Evolutionary conservation across 1,139 yeast species (phyloP).

Genomic region (Nematodospora anomalae): DNA sequence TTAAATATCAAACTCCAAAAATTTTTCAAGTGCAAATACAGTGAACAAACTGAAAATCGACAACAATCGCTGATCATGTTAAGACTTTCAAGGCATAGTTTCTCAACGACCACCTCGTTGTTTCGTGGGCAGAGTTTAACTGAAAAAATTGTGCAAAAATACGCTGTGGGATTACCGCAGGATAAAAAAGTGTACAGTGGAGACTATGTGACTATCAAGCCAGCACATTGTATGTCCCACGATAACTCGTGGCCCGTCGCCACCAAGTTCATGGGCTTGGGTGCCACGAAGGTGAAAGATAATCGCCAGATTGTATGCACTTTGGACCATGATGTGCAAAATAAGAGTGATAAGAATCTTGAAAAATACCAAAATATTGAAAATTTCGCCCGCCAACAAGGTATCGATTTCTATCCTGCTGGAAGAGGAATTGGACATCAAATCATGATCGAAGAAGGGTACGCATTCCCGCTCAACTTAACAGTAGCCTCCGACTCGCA

Average conservation of each 20-base stretch:
- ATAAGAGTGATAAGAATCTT: slow-evolving; percentile 82
- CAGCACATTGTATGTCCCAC: slow-evolving; percentile 98
- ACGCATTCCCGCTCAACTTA: slow-evolving; percentile 90
- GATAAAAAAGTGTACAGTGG: slow-evolving; percentile 81
- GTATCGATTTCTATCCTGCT: slow-evolving; percentile 97
- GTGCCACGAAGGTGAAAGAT: slow-evolving; percentile 80
- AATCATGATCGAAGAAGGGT: slow-evolving; percentile 98
- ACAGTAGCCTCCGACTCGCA: slow-evolving; percentile 98
- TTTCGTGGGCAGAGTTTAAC: slow-evolving; percentile 75
- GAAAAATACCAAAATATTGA: slow-evolving; percentile 87
- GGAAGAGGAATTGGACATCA: slow-evolving; percentile 99
- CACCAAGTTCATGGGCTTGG: slow-evolving; percentile 89
- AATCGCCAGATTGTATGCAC: slow-evolving; percentile 93
- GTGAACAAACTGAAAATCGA: too few relatives aligned
- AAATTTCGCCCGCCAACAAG: slow-evolving; percentile 83
- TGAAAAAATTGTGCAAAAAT: slow-evolving; percentile 91
- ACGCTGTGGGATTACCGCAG: slow-evolving; percentile 69
- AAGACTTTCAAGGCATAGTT: slow-evolving; percentile 9
- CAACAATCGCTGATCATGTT: too few relatives aligned
- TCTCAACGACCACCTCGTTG: slow-evolving; percentile 13
- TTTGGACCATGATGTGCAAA: slow-evolving; percentile 96
- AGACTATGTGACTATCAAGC: slow-evolving; percentile 91
- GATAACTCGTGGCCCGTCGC: slow-evolving; percentile 99
- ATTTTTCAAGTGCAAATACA: too few relatives aligned
- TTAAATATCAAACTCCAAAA: too few relatives aligned